phyloP scores from a whole-genome alignment of 257 asterid genomes.

The Verbascum thapsus region DNA sequence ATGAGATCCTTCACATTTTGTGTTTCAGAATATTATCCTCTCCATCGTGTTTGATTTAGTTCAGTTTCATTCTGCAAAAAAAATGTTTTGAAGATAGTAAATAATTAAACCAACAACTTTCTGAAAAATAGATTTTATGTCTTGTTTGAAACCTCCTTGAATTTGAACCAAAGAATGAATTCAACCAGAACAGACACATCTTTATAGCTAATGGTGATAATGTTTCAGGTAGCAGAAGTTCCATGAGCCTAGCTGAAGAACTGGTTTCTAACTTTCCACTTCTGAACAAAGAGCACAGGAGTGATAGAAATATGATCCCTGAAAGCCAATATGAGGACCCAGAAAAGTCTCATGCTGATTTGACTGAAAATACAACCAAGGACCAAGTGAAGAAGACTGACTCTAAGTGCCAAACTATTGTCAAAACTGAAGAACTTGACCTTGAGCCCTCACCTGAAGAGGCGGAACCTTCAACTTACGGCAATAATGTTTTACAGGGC shows the following conservation, averaged over 20 bases:
- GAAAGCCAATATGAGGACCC: slow-evolving; percentile 29
- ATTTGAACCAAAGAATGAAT: slow-evolving; percentile 30
- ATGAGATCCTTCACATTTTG: background rate
- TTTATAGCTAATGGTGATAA: slow-evolving; percentile 32
- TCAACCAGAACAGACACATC: slow-evolving; percentile 33
- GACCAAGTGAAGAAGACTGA: slow-evolving; percentile 22
- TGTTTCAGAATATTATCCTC: background rate
- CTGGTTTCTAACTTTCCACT: slow-evolving; percentile 36
- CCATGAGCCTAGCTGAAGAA: slow-evolving; percentile 32
- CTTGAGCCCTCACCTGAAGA: slow-evolving; percentile 20
- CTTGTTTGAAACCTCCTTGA: background rate
- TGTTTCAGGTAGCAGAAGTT: slow-evolving; percentile 27
- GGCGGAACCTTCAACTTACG: slow-evolving; percentile 22
- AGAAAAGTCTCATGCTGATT: slow-evolving; percentile 27
- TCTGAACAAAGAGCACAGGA: slow-evolving; percentile 31
- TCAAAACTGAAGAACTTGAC: slow-evolving; percentile 31
- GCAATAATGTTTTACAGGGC: background rate
- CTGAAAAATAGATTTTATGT: background rate
- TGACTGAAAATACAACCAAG: slow-evolving; percentile 13
- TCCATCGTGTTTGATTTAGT: background rate
- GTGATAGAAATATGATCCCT: slow-evolving; percentile 30
- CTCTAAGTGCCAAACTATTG: slow-evolving; percentile 19
- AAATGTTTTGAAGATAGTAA: background rate
- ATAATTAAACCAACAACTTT: slow-evolving; percentile 6
- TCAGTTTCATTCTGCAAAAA: background rate